Evolutionary conservation across 2,329 filamentous ascomycete species (phyloP), one percentile per base, ranked within the genome.

Genomic region (Diplocarpon rosae): DNA sequence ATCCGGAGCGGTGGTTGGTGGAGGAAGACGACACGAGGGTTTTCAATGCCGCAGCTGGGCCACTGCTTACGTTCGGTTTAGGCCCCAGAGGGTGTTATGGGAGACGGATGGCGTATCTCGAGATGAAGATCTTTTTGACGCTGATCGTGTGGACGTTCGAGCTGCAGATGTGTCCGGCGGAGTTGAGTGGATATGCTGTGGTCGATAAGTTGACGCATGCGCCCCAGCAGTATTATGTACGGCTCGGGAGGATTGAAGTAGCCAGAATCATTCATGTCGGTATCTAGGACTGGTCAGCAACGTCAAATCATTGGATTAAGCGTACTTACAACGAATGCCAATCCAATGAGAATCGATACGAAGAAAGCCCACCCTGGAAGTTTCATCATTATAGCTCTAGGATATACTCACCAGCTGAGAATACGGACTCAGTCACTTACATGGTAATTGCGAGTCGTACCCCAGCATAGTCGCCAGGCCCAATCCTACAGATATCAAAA

Each of bases 231-330:
- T 50, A 45, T 30, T 47, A 31, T 41, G 47, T 49, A 11, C 35
- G 39, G 16, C 27, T 43, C 16, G 39, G 33, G 36, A 39, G 32
- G 39, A 78, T 77, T 66, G 51, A 51, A 44, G 80, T 83, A 58
- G 82, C 81, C 31, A 37, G 27, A n/a, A n/a, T n/a, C n/a, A n/a
- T n/a, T n/a, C n/a, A n/a, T n/a, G n/a, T n/a, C n/a, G n/a, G n/a
- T n/a, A n/a, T n/a, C n/a, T n/a, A n/a, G n/a, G n/a, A n/a, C n/a
- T n/a, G n/a, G n/a, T n/a, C n/a, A n/a, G n/a, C n/a, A n/a, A n/a
- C n/a, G n/a, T n/a, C n/a, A n/a, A n/a, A n/a, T n/a, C n/a, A n/a
- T n/a, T n/a, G n/a, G n/a, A n/a, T n/a, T n/a, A n/a, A n/a, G n/a
- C n/a, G n/a, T n/a, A n/a, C n/a, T n/a, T n/a, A n/a, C n/a, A n/a